Evolutionary conservation across 768 basidiomycete species (phyloP), one percentile per base, ranked within the genome.

Genomic region (Trametes elegans): DNA sequence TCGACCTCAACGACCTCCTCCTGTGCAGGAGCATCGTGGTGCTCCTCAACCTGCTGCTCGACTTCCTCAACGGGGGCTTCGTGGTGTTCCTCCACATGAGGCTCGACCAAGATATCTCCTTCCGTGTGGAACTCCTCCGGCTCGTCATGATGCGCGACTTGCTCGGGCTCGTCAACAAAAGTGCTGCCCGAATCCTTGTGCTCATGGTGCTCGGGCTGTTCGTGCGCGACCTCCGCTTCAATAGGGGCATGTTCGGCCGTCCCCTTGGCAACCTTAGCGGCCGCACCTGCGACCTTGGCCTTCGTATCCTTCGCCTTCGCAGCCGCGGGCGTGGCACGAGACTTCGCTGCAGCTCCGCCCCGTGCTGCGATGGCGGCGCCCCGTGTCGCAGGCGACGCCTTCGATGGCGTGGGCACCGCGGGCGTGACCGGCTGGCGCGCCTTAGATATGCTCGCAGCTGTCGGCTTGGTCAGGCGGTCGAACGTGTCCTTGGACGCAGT

Each of bases 381-480:
- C 23, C 61, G 64, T 11, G 57, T 41, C 35, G 24, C 45, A 24
- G 58, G 36, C 7, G 41, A 35, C 28, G 58, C 13, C 23, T 21
- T 41, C 9, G 62, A 44, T 7, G 42, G 62, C 3, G 68, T 58
- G n/a, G 74, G 66, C 32, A 54, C n/a, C 21, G 52, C 46, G n/a
- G n/a, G n/a, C n/a, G n/a, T n/a, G n/a, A n/a, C n/a, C 18, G 57
- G 52, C 50, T 52, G 50, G 16, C 84, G 79, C 19, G 80, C 80
- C 65, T 82, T 85, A 21, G 82, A 83, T 54, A 87, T 65, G 1
- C 87, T 88, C 24, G 89, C 85, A 9, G 88, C 88, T 1, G 90
- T 91, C n/a, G 89, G 90, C 68, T 89, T 89, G 69, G 82, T 88
- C 38, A 91, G 73, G 46, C 90, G 78, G 54, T 88, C 86, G 13